Evolutionary conservation across 179 eudicot species (phyloP), one percentile per base, ranked within the genome.

Genomic region (Beta corolliflora): DNA sequence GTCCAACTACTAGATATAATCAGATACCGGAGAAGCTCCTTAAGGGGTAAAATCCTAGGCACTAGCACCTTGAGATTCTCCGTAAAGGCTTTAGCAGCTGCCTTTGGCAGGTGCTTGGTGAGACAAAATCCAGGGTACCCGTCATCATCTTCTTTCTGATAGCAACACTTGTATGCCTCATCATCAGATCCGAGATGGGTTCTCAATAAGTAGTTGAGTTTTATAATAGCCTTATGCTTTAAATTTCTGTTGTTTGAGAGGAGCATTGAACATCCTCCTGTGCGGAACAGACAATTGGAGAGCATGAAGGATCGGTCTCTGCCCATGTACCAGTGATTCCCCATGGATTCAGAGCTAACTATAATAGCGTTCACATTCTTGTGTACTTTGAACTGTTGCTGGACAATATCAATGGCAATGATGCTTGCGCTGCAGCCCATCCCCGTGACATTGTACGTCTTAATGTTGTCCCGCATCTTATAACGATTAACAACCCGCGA

Each of bases 351-450:
- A 4, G 92, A 81, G 85, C 91, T 92, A 18, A 92, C 83, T 0
- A 92, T 87, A 4, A 92, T 53, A 41, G 89, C 92, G 3, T 88
- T 83, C 23, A 80, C 76, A 29, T 91, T 85, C 82, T 81, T 86
- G 66, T 88, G 87, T 3, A 83, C 73, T 77, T 85, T 88, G 77
- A 92, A 89, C 19, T 89, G 12, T 31, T 91, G 88, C 5, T 83
- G 87, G 13, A 91, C 85, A 0, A 92, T 84, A 64, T 89, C 86
- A 4, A 91, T 81, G 8, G 91, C 83, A 15, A 91, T 83, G n/a
- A 91, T 77, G 83, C 97, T 92, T 0, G 93, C 97, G 12, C 94
- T 89, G 69, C 97, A 92, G 3, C 97, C 97, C 97, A 92, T 92
- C 21, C 97, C 94, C 0, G 91, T 67, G 70, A 92, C 71, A n/a